Evolutionary conservation across 768 basidiomycete species (phyloP), one percentile per base, ranked within the genome.

Genomic region (Fomitopsis serialis): DNA sequence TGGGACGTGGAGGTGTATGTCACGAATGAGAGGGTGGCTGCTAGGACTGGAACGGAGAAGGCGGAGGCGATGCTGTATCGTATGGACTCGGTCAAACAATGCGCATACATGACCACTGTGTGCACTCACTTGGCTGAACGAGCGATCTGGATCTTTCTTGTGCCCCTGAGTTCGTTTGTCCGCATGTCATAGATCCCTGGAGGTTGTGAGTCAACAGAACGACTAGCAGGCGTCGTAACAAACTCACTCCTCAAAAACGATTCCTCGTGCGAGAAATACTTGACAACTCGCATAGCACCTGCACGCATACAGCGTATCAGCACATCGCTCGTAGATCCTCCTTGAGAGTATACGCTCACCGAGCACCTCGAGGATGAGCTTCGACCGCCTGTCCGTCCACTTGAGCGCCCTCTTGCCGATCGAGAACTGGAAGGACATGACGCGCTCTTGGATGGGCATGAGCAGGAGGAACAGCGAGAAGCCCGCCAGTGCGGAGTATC

Each of bases 201-300:
- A 2, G 21, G n/a, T 24, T 37, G 19, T 22, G 45, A n/a, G 22
- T 7, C 11, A 37, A n/a, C 15, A 15, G 2, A 3, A 19, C 11
- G 6, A 5, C 24, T 35, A 27, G 12, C 11, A 40, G 57, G 23
- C 23, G 25, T 23, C 19, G 52, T 51, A 35, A 12, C 49, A 2
- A 4, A 68, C 76, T 65, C 55, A 85, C 86, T 74, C 56, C 80
- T 74, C 42, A 87, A 66, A 67, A 87, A 88, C 0, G 86, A 83
- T 1, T 73, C 58, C 67, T 89, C 87, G 57, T 87, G 88, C 24
- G 80, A 83, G 64, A 89, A 89, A 60, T 83, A 86, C 65, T 87
- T 88, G 50, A 89, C 81, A n/a, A 87, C 76, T 3, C 82, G 77
- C 84, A 88, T 87, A 1, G 76, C 78, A 45, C 78, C 79, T 77